Evolutionary conservation across 441 rosid species (phyloP).

Genomic region (Erodium trifolium): DNA sequence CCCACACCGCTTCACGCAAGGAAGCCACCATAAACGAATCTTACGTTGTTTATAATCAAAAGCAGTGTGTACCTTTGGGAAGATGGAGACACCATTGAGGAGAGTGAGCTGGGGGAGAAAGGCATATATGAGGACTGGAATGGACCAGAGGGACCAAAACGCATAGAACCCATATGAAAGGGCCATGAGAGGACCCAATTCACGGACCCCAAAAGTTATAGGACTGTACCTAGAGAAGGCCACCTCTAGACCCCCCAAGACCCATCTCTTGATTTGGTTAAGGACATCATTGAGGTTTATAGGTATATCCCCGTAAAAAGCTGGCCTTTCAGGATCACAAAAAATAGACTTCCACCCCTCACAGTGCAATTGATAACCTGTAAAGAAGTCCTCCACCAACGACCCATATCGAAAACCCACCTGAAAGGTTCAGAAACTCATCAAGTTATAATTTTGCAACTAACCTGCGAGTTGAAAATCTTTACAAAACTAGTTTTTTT

Average conservation of each 20-base stretch:
- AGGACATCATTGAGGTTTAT: constrained; percentile 33
- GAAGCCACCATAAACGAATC: too few relatives aligned
- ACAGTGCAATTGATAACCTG: constrained; percentile 50
- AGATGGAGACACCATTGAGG: constrained; percentile 32
- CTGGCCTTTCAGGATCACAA: constrained; percentile 46
- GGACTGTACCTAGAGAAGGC: constrained; percentile 35
- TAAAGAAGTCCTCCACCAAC: constrained; percentile 56
- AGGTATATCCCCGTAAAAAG: constrained; percentile 54
- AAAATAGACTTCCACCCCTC: constrained; percentile 68
- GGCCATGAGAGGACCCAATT: constrained; percentile 37
- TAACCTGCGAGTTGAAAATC: too few relatives aligned
- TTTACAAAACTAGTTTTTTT: too few relatives aligned
- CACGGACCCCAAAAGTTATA: constrained; percentile 29
- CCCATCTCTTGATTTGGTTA: constrained; percentile 55
- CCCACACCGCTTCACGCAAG: too few relatives aligned
- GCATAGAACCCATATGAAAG: constrained; percentile 33
- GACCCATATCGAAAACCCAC: constrained; percentile 68
- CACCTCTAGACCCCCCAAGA: constrained; percentile 48
- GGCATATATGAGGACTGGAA: constrained; percentile 43
- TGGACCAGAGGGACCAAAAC: constrained; percentile 36
- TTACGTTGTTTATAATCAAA: too few relatives aligned
- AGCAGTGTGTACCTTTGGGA: constrained; percentile 35
- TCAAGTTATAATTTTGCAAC: neutral
- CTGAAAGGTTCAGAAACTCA: constrained; percentile 25
- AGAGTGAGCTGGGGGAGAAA: constrained; percentile 58